Evolutionary conservation across 106 monocot species (phyloP), one percentile per base, ranked within the genome.

Genomic region (Acanthochlamys bracteata): DNA sequence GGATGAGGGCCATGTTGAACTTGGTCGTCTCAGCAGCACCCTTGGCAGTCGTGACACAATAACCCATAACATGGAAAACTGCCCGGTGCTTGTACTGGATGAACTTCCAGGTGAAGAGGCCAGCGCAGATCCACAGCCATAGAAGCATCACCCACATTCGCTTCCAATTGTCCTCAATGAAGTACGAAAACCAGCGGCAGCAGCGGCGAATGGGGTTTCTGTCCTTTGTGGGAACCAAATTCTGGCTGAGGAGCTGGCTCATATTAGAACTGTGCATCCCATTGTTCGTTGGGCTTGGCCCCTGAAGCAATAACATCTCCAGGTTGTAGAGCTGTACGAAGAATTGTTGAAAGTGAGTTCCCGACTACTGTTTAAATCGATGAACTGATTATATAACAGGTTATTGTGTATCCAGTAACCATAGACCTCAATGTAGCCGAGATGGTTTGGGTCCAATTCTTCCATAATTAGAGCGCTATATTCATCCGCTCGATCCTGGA

Each of bases 1-100:
- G 73, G 11, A 79, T 73, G 20, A 79, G 68, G 20, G 78, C 78
- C 78, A 79, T 79, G 69, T 79, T 79, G 64, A 79, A 59, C 73
- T 79, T 79, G 40, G 49, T 24, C 4, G 61, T 79, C 69, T 79
- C 78, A 39, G 73, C 78, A 20, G 53, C 78, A 39, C 78, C 78
- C 47, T 79, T 79, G 46, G 78, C 78, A 24, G 42, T 25, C 58
- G 63, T 69, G 2, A 79, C 73, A 42, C 78, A 79, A 64, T 79
- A 79, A 46, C 78, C 73, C 78, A 79, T 79, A 8, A 79, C 58
- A 16, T 79, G 39, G 53, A 24, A 79, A 23, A 73, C 78, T 17
- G 73, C 73, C 6, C 78, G 68, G 21, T 73, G 16, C 10, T 55
- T 43, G 69, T 79, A 79, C 78, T 79, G 78, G 9, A 73, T 20